phyloP scores from a whole-genome alignment of 305 asterid species.

The Vinca major region DNA sequence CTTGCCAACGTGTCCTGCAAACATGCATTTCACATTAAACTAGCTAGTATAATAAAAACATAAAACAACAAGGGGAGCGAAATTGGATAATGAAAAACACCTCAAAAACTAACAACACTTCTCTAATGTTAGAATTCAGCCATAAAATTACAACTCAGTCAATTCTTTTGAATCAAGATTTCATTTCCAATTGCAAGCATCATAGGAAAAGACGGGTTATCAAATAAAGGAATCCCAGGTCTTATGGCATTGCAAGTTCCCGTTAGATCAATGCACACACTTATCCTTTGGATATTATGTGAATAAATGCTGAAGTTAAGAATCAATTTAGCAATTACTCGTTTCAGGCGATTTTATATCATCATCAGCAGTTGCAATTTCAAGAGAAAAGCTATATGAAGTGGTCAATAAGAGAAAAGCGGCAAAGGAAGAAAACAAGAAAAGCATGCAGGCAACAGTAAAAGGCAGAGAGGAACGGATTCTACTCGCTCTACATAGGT shows the following conservation, averaged over 20 bases:
- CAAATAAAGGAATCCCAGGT: background rate
- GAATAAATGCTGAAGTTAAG: background rate
- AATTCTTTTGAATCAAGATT: conserved; percentile 1
- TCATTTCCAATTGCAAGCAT: background rate
- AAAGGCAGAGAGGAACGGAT: background rate
- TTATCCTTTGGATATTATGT: background rate
- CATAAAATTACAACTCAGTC: background rate
- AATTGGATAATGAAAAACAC: background rate
- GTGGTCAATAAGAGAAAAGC: background rate
- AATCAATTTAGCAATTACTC: background rate
- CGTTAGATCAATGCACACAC: background rate
- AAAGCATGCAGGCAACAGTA: background rate
- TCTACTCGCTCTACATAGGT: background rate
- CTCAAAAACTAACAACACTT: background rate
- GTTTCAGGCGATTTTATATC: background rate
- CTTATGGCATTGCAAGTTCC: background rate
- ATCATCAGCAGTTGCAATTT: background rate
- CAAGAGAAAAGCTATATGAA: background rate
- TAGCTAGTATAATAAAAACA: background rate
- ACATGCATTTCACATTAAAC: no score
- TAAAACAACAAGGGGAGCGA: background rate
- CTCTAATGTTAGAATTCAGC: background rate
- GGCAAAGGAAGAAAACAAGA: background rate
- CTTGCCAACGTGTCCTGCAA: no score
- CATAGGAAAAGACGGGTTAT: background rate